phyloP scores from a whole-genome alignment of 2,329 filamentous ascomycete genomes.

The Arachnopeziza araneosa region DNA sequence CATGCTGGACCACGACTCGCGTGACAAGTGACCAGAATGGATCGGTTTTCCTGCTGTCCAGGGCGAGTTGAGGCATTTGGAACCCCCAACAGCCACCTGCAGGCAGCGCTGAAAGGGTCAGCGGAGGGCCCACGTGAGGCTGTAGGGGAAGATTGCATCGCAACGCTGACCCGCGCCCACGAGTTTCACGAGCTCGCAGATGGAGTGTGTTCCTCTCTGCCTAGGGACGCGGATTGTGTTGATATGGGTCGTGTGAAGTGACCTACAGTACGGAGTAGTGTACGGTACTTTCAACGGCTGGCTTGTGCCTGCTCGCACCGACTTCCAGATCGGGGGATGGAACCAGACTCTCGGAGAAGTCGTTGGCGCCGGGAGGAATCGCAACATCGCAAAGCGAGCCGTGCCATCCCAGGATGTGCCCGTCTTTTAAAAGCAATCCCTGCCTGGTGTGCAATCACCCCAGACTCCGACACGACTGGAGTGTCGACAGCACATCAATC shows the following conservation, averaged over 20 bases:
- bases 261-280: too few species aligned
- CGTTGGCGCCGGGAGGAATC: neutral
- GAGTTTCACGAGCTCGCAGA: neutral
- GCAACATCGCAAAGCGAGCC: neutral
- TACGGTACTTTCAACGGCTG: neutral
- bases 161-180: neutral
- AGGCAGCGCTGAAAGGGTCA: neutral
- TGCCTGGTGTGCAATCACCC: neutral
- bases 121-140: neutral
- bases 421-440: neutral
- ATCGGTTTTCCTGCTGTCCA: conserved; percentile 1
- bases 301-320: neutral
- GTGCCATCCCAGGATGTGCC: neutral
- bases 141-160: neutral
- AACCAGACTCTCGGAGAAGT: neutral
- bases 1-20: too few species aligned
- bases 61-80: conserved; percentile 6
- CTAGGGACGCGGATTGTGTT: neutral
- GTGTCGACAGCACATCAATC: neutral
- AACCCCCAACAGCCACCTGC: neutral
- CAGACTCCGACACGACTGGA: neutral
- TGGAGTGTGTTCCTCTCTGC: neutral
- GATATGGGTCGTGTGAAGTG: neutral
- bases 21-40: neutral
- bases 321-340: neutral